phyloP scores from a whole-genome alignment of 495 filamentous ascomycete species.

The Lasiosphaeris hirsuta region DNA sequence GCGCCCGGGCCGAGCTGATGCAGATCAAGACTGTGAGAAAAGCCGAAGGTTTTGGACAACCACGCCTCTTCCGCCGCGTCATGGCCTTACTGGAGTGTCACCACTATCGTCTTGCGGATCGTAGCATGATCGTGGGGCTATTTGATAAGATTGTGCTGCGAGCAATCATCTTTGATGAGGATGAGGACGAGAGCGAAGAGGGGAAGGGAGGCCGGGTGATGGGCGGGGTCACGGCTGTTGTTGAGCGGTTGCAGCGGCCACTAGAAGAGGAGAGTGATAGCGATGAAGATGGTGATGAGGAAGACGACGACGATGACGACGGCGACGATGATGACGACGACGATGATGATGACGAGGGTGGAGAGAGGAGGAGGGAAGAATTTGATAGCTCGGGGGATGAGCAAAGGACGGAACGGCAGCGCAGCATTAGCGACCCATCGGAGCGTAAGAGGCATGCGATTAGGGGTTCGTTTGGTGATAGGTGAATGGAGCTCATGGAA shows the following conservation, averaged over 20 bases:
- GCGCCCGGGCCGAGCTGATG: slow-evolving; percentile 68
- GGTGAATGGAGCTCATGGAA: not conserved
- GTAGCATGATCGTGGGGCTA: slow-evolving; percentile 85
- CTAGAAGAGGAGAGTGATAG: slow-evolving; percentile 20
- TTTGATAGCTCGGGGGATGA: slow-evolving; percentile 42
- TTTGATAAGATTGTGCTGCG: slow-evolving; percentile 88
- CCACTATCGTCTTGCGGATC: slow-evolving; percentile 78
- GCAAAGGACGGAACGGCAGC: slow-evolving; percentile 48
- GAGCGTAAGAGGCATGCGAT: slow-evolving; percentile 30
- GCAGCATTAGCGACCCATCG: slow-evolving; percentile 48
- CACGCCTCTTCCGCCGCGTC: slow-evolving; percentile 75
- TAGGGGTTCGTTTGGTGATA: slow-evolving; percentile 14
- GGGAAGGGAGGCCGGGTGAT: slow-evolving; percentile 1
- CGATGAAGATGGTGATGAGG: slow-evolving; percentile 12
- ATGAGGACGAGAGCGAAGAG: slow-evolving; percentile 18
- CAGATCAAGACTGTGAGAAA: slow-evolving; percentile 48
- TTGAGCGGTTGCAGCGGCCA: not conserved
- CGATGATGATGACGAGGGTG: slow-evolving; percentile 14
- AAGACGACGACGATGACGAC: slow-evolving; percentile 11
- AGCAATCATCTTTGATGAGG: slow-evolving; percentile 65
- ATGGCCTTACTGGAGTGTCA: slow-evolving; percentile 85
- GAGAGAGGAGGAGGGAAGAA: slow-evolving; percentile 11
- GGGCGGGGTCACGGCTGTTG: not conserved
- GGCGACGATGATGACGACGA: slow-evolving; percentile 21
- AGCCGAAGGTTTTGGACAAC: slow-evolving; percentile 68